Percentiles rank a stretch among this genome's conserved stretches.
Evolutionary conservation across 257 asterid species (phyloP).

Genomic region (Mitragyna speciosa): DNA sequence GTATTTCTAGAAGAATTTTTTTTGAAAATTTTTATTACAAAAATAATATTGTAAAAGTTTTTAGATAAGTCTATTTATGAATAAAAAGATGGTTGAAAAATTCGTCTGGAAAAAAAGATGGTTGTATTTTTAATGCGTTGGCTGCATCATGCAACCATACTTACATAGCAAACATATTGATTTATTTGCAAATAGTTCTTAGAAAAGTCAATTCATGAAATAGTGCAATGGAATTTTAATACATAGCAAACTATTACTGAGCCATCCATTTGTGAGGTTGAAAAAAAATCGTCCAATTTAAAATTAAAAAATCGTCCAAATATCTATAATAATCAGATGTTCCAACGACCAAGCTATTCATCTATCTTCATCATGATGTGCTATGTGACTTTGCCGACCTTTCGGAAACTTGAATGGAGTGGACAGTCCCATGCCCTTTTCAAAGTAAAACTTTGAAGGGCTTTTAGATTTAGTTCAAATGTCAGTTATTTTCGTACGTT

Average conservation of each 20-base stretch:
- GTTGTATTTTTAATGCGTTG: background rate
- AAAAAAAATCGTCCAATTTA: background rate
- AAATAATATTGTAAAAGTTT: no score
- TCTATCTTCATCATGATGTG: constrained; percentile 2
- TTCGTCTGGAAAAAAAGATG: no score
- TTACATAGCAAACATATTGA: background rate
- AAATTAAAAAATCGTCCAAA: background rate
- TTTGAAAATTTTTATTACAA: no score
- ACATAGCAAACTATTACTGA: no score
- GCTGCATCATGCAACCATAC: background rate
- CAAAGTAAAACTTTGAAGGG: background rate
- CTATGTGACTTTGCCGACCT: background rate
- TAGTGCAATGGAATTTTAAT: background rate
- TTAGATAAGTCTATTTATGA: no score
- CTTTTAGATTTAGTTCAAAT: background rate
- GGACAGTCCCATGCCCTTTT: background rate
- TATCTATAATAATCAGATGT: background rate
- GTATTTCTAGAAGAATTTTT: background rate
- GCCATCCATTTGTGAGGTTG: background rate
- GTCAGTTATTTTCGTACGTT: background rate
- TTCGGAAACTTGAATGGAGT: constrained; percentile 6
- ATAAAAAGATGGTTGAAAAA: no score
- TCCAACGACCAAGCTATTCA: background rate
- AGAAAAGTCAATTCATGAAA: background rate
- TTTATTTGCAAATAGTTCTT: background rate